Conservation (phyloP, 2,329 filamentous ascomycete genomes). For the Talaromyces atroroseus region DNA sequence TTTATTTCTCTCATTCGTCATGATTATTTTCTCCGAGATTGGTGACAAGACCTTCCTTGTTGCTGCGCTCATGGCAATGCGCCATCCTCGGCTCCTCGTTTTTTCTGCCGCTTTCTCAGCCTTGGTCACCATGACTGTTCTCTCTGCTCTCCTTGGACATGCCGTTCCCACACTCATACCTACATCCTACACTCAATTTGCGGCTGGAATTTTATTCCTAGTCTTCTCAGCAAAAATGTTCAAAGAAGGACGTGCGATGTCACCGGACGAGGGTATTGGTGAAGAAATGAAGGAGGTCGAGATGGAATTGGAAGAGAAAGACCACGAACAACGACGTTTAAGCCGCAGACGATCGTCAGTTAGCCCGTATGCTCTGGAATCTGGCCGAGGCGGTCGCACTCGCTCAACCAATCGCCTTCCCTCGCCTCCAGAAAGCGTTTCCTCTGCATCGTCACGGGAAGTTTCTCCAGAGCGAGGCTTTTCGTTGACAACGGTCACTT, state of each 20-base stretch:
- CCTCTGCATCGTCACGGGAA: slow-evolving; percentile 64
- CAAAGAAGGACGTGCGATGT: slow-evolving; percentile 82
- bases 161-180: slow-evolving; percentile 85
- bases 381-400: slow-evolving; percentile 66
- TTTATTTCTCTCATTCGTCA: slow-evolving; percentile 84
- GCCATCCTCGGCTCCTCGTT: slow-evolving; percentile 85
- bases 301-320: slow-evolving; percentile 87
- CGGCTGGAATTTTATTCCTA: slow-evolving; percentile 79
- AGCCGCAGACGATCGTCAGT: slow-evolving; percentile 61
- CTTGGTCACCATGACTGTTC: slow-evolving; percentile 85
- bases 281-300: slow-evolving; percentile 98
- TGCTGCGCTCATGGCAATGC: slow-evolving; percentile 98
- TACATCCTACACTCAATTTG: slow-evolving; percentile 82
- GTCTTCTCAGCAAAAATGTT: slow-evolving; percentile 82
- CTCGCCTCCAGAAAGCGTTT: slow-evolving; percentile 74
- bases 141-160: slow-evolving; percentile 88
- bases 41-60: slow-evolving; percentile 99
- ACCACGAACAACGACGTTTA: slow-evolving; percentile 65
- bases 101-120: slow-evolving; percentile 94
- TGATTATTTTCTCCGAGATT: slow-evolving; percentile 96
- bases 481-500: slow-evolving; percentile 41
- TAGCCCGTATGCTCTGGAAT: slow-evolving; percentile 72
- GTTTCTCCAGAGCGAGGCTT: slow-evolving; percentile 46
- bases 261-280: slow-evolving; percentile 80
- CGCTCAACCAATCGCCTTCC: slow-evolving; percentile 70